A percentile compares a stretch with the other conserved stretches of the same genome.
These are phyloP conservation scores for Ilyonectria destructans DNA, from an alignment of 2,329 filamentous ascomycete species.

Conservation along the genomic window DNA sequence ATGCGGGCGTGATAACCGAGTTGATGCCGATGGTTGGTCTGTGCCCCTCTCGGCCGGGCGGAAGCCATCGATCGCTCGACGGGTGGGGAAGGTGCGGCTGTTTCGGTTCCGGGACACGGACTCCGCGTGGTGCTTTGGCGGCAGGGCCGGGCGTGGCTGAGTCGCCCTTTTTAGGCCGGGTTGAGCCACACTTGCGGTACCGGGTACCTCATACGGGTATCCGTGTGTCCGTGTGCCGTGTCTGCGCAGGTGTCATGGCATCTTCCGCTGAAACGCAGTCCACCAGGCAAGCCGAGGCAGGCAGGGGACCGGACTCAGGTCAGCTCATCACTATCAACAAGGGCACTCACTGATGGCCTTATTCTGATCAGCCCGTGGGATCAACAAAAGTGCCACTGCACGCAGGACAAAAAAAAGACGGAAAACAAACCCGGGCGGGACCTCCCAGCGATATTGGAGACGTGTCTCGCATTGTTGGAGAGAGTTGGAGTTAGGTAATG, in stretches of 20 bases:
- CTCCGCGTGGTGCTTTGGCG: conserved; percentile 25
- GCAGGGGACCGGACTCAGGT: background rate
- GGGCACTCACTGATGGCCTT: background rate
- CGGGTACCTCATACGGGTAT: background rate
- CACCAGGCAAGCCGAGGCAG: background rate
- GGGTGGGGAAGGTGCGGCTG: conserved; percentile 38
- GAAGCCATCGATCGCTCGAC: conserved; percentile 39
- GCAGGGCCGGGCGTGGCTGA: conserved; percentile 38
- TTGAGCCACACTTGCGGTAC: conserved; percentile 16
- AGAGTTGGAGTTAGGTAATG: conserved; percentile 17
- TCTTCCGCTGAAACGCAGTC: background rate
- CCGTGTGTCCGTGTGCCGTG: background rate
- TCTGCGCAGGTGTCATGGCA: background rate
- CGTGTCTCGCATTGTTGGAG: background rate
- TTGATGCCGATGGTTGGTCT: conserved; percentile 48
- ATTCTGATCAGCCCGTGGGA: background rate
- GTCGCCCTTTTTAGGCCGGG: background rate
- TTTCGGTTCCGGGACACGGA: conserved; percentile 35
- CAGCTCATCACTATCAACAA: conserved; percentile 15
- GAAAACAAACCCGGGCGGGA: background rate
- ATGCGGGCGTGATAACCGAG: conserved; percentile 43
- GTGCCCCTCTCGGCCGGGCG: conserved; percentile 49
- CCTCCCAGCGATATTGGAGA: background rate
- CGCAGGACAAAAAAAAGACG: background rate
- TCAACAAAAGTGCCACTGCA: background rate